Percentiles rank a stretch among this genome's conserved stretches.
Evolutionary conservation across 139 green algal genomes (phyloP).

Genomic region (Spirogloea muscicola): DNA sequence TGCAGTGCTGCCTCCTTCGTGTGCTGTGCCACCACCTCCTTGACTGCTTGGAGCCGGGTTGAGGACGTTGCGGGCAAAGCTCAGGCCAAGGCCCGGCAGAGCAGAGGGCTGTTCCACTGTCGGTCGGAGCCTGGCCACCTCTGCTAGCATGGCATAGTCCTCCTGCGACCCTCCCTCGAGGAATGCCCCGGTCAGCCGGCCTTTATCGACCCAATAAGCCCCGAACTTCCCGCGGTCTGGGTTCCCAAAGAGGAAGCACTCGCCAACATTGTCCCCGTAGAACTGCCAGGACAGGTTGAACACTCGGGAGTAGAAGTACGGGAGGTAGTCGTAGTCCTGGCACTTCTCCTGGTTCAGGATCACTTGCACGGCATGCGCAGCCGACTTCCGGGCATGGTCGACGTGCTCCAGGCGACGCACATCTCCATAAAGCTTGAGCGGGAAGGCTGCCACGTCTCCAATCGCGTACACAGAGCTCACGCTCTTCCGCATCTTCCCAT

Average conservation of each 20-base stretch:
- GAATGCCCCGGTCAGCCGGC: constrained; percentile 40
- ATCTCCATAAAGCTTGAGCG: constrained; percentile 57
- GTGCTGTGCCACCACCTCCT: neutral
- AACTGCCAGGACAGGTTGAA: constrained; percentile 62
- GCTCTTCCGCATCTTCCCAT: constrained; percentile 57
- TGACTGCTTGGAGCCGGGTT: neutral
- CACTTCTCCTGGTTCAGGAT: too few species aligned
- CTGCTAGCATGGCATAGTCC: constrained; percentile 33
- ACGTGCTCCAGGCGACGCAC: constrained; percentile 85
- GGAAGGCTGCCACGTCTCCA: constrained; percentile 89
- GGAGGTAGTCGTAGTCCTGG: constrained; percentile 85
- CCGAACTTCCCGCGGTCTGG: constrained; percentile 31
- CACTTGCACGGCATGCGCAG: constrained; percentile 27
- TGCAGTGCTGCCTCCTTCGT: neutral
- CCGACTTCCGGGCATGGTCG: constrained; percentile 44
- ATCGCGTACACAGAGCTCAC: constrained; percentile 51
- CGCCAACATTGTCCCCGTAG: constrained; percentile 50
- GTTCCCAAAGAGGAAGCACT: constrained; percentile 52
- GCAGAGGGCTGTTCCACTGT: neutral
- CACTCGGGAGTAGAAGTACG: constrained; percentile 90
- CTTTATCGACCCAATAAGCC: constrained; percentile 46
- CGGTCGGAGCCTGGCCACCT: constrained; percentile 18
- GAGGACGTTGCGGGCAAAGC: constrained; percentile 11
- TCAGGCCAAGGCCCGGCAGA: constrained; percentile 11
- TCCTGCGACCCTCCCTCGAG: constrained; percentile 43